These are phyloP conservation scores for Pseudogymnoascus sp. DNA, from an alignment of 2,329 filamentous ascomycete species.

Conservation along the genomic window DNA sequence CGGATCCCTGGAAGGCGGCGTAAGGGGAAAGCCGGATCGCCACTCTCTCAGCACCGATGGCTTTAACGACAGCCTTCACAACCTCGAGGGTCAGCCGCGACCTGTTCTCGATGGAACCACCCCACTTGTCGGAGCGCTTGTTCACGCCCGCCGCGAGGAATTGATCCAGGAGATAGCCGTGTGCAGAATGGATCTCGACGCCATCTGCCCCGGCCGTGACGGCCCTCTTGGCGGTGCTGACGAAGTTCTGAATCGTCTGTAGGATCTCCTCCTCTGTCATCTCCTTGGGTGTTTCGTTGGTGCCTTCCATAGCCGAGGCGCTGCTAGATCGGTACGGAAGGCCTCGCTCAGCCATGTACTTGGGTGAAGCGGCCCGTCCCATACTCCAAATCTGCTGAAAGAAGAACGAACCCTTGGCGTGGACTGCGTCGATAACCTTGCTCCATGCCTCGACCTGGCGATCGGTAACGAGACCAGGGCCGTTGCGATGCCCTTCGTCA, in stretches of 20 bases:
- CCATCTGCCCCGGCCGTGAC: conserved; percentile 25
- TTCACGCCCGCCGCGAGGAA: conserved; percentile 26
- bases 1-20: conserved; percentile 53
- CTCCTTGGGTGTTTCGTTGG: conserved; percentile 10
- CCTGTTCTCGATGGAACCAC: conserved; percentile 26
- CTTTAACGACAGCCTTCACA: conserved; percentile 40
- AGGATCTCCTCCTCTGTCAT: conserved; percentile 20
- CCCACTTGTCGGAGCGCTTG: conserved; percentile 26
- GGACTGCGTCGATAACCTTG: conserved; percentile 52
- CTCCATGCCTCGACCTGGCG: conserved; percentile 55
- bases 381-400: conserved; percentile 55
- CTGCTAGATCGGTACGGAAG: conserved; percentile 12
- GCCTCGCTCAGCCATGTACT: conserved; percentile 16
- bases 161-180: conserved; percentile 28
- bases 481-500: conserved; percentile 41
- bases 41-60: conserved; percentile 28
- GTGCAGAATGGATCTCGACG: conserved; percentile 26
- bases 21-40: conserved; percentile 44
- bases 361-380: conserved; percentile 44
- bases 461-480: conserved; percentile 50
- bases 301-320: conserved; percentile 11
- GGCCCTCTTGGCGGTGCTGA: conserved; percentile 17
- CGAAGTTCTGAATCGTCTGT: conserved; percentile 16
- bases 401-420: conserved; percentile 53
- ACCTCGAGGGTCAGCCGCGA: conserved; percentile 45